A percentile compares a stretch with the other conserved stretches of the same genome.
phyloP scores from a whole-genome alignment of 352 stramenopile species.

The Phytopythium delawarense region DNA sequence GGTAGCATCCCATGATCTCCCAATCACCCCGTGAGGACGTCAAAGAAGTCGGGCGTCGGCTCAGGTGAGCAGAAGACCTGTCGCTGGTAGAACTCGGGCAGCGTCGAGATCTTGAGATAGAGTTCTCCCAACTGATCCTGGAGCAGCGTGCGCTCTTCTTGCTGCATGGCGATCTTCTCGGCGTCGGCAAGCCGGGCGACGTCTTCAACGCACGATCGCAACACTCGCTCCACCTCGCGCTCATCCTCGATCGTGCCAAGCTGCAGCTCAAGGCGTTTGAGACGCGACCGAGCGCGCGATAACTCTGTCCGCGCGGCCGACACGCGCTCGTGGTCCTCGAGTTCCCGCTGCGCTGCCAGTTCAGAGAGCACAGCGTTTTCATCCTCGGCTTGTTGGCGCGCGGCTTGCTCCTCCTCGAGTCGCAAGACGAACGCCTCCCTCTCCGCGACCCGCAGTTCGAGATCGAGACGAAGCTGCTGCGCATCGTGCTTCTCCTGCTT shows the following conservation, averaged over 20 bases:
- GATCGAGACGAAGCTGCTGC: constrained; percentile 24
- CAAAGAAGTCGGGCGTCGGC: constrained; percentile 72
- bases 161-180: constrained; percentile 51
- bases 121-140: constrained; percentile 68
- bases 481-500: constrained; percentile 28
- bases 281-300: constrained; percentile 25
- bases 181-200: constrained; percentile 48
- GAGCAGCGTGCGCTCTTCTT: constrained; percentile 69
- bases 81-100: constrained; percentile 83
- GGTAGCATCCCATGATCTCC: not conserved
- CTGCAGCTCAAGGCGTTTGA: constrained; percentile 57
- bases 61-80: constrained; percentile 82
- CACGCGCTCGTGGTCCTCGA: constrained; percentile 18
- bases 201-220: constrained; percentile 52
- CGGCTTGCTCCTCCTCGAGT: constrained; percentile 24
- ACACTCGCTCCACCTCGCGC: constrained; percentile 44
- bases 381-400: constrained; percentile 14
- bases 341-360: constrained; percentile 23
- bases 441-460: constrained; percentile 47
- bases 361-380: constrained; percentile 24
- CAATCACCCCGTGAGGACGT: constrained; percentile 43
- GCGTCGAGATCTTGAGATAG: constrained; percentile 77
- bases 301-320: constrained; percentile 3
- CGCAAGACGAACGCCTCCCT: constrained; percentile 33
- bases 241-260: constrained; percentile 42